Evolutionary conservation across 352 stramenopile genomes (phyloP).

Genomic region (Globisporangium heterothallicum): DNA sequence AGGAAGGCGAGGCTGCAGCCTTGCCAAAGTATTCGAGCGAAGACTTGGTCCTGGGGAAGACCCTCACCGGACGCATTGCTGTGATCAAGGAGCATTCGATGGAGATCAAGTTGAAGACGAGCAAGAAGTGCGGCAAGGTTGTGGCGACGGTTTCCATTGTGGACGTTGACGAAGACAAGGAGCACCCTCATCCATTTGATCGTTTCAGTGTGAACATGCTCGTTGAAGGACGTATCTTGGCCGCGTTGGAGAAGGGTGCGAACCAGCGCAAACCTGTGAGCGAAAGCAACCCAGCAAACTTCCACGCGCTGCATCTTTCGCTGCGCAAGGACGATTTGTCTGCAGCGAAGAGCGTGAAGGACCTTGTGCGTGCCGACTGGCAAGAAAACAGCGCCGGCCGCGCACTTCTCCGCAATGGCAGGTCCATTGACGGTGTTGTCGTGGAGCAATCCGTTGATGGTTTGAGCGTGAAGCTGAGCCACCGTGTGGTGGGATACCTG

Average conservation of each 20-base stretch:
- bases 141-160: constrained; percentile 74
- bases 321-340: constrained; percentile 52
- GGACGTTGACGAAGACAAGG: constrained; percentile 63
- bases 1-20: constrained; percentile 22
- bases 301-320: constrained; percentile 66
- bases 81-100: constrained; percentile 79
- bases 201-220: constrained; percentile 69
- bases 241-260: constrained; percentile 62
- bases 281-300: constrained; percentile 67
- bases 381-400: constrained; percentile 58
- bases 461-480: constrained; percentile 64
- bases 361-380: constrained; percentile 75
- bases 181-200: constrained; percentile 72
- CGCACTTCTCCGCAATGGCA: constrained; percentile 55
- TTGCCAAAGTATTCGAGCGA: constrained; percentile 68
- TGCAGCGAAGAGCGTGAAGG: constrained; percentile 23
- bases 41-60: constrained; percentile 59
- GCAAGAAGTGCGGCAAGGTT: constrained; percentile 73
- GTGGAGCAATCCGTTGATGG: constrained; percentile 52
- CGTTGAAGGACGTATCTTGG: constrained; percentile 62
- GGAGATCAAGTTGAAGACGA: constrained; percentile 77
- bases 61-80: constrained; percentile 60
- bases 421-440: constrained; percentile 61
- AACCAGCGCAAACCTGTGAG: constrained; percentile 86
- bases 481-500: constrained; percentile 59